Evolutionary conservation across 345 rosid genomes (phyloP), one percentile per base, ranked within the genome.

Genomic region (Corchorus olitorius): DNA sequence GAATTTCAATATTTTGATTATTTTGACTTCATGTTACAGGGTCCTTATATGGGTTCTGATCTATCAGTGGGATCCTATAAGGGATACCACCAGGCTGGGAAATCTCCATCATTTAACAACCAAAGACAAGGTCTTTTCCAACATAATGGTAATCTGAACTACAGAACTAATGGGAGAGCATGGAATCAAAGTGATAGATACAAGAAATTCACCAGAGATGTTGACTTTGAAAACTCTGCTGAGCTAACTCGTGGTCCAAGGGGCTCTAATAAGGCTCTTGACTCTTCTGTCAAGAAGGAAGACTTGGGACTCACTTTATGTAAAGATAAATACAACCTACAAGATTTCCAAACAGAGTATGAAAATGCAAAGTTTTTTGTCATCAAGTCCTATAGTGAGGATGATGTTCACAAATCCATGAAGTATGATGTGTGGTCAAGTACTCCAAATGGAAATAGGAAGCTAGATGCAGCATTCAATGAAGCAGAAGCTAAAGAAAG

Each of bases 401-500:
- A 90, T 78, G 93, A 92, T 80, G 82, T 92, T 62, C 97, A 90
- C 76, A 90, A 92, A 82, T 88, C 89, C 74, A 81, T 92, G 73
- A 92, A 92, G 79, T 92, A 88, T 80, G 84, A 85, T 3, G 94
- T 92, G 19, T 92, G 97, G 97, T 79, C 97, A 17, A 92, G 97
- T 73, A 92, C 97, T 50, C 75, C 82, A 12, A 87, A 80, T 59
- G 97, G 97, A 43, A 92, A 90, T 79, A 90, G 84, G 84, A 92
- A 90, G 78, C 87, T 92, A 48, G 90, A 90, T 84, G 93, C 90
- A 27, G 87, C 91, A 65, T 92, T 81, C 81, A 81, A 72, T 45
- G 87, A 85, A 65, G 89, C 85, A 37, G 89, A 86, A 77, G 76
- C 79, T 34, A 86, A 74, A 78, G 79, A 91, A 55, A 83, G 74